These are phyloP conservation scores for Colletotrichum echinochloae DNA, from an alignment of 2,329 filamentous ascomycete species.

Conservation along the genomic window DNA sequence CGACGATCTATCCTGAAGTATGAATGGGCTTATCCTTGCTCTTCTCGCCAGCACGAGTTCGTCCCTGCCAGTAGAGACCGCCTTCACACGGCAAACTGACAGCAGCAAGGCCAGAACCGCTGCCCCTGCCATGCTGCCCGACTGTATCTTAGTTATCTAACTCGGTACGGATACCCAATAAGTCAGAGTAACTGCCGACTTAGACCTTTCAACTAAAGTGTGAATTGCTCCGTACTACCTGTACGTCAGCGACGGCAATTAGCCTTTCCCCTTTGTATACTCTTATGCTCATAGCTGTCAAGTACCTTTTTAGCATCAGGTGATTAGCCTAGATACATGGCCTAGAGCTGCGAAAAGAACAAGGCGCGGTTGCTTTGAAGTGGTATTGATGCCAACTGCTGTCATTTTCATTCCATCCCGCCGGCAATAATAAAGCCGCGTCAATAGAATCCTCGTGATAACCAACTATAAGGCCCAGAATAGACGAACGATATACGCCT, in stretches of 20 bases:
- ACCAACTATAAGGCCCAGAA: neutral
- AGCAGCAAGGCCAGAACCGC: constrained; percentile 50
- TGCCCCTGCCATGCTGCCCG: constrained; percentile 56
- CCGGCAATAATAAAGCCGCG: neutral
- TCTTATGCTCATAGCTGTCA: neutral
- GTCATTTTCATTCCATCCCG: neutral
- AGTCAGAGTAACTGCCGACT: no score
- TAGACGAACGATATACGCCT: neutral
- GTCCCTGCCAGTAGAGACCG: constrained; percentile 49
- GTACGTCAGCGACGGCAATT: no score
- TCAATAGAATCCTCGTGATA: neutral
- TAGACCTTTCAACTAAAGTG: no score
- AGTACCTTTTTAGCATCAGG: neutral
- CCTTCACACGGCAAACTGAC: constrained; percentile 52
- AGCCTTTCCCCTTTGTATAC: neutral
- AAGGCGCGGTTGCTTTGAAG: neutral
- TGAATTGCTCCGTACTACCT: no score
- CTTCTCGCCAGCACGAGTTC: constrained; percentile 58
- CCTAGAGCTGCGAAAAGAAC: neutral
- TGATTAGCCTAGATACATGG: neutral
- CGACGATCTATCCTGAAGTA: constrained; percentile 68
- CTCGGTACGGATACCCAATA: no score
- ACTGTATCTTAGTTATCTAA: no score
- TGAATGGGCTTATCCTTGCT: constrained; percentile 68
- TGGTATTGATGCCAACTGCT: neutral